phyloP scores from a whole-genome alignment of 768 basidiomycete species.

The Termitomyces sp. region DNA sequence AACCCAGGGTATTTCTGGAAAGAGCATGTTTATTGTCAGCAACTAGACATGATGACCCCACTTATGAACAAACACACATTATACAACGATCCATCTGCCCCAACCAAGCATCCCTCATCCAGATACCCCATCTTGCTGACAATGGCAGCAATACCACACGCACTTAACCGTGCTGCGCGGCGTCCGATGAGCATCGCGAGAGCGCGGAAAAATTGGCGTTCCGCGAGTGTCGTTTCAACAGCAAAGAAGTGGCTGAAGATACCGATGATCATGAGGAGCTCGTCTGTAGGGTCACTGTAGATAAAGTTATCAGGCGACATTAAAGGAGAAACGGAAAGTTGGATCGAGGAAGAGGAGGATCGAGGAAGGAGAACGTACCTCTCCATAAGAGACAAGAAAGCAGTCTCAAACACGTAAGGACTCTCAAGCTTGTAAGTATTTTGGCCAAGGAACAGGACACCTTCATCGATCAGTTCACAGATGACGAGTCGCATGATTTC shows the following conservation, averaged over 20 bases:
- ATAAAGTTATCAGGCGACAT: background rate
- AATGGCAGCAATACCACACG: conserved; percentile 96
- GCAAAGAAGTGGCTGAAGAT: conserved; percentile 98
- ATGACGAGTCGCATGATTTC: conserved; percentile 95
- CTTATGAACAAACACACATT: conserved; percentile 52
- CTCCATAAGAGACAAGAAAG: conserved; percentile 96
- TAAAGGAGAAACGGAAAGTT: background rate
- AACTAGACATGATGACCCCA: background rate
- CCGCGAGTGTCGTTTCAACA: conserved; percentile 91
- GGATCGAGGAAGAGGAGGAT: background rate
- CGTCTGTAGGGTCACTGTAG: conserved; percentile 87
- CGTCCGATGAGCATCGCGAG: conserved; percentile 86
- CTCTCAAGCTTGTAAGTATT: conserved; percentile 98
- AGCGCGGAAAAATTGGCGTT: conserved; percentile 95
- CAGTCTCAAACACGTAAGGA: conserved; percentile 91
- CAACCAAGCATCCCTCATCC: conserved; percentile 85
- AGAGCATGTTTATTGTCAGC: background rate
- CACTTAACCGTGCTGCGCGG: conserved; percentile 84
- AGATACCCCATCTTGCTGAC: conserved; percentile 93
- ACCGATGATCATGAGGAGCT: conserved; percentile 93
- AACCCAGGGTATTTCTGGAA: conserved; percentile 95
- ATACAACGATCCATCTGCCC: conserved; percentile 93
- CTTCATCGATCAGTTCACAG: conserved; percentile 93
- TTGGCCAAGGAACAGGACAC: conserved; percentile 95
- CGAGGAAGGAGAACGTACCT: conserved; percentile 40